A percentile compares a stretch with the other conserved stretches of the same genome.
Conservation (phyloP, 2,329 filamentous ascomycete species). For the Dactylonectria macrodidyma region DNA sequence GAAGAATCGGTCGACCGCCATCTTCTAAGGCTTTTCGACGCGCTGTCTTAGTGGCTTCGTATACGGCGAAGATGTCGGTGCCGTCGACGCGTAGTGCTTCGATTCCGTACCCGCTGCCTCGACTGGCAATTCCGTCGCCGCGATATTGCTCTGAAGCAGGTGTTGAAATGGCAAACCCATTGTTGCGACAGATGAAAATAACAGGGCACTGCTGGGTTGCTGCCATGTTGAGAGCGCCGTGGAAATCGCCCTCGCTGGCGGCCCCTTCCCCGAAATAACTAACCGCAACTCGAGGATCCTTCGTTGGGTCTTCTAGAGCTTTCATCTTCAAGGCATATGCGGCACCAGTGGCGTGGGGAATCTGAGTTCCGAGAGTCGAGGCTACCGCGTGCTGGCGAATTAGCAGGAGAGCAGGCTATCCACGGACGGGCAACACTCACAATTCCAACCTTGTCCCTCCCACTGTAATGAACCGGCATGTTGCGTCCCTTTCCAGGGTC, state of each 20-base stretch:
- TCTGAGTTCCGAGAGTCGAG: conserved; percentile 84
- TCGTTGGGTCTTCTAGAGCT: conserved; percentile 75
- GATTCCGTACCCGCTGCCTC: conserved; percentile 86
- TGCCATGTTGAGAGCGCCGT: conserved; percentile 87
- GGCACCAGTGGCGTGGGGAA: conserved; percentile 85
- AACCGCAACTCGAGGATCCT: conserved; percentile 72
- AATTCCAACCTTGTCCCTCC: conserved; percentile 78
- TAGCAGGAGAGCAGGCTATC: too few species aligned
- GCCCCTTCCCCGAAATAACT: conserved; percentile 91
- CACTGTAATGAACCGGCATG: conserved; percentile 91
- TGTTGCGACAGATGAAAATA: conserved; percentile 88
- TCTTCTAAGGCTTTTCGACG: neutral
- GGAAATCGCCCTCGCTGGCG: conserved; percentile 88
- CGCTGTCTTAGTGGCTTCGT: conserved; percentile 71
- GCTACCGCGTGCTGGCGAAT: conserved; percentile 68
- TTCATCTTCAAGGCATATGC: conserved; percentile 87
- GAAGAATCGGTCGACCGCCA: conserved; percentile 24
- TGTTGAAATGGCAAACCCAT: conserved; percentile 87
- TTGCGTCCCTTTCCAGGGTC: conserved; percentile 85
- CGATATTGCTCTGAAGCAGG: conserved; percentile 88
- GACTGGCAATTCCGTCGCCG: conserved; percentile 85
- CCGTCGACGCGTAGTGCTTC: conserved; percentile 88
- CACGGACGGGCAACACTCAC: too few species aligned
- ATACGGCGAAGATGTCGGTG: conserved; percentile 85
- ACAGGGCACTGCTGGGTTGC: conserved; percentile 84